Percentiles rank a stretch among this genome's conserved stretches.
These are phyloP conservation scores for Echinochloa phyllopogon DNA, from an alignment of 176 grass and related monocot species.

Conservation along the genomic window DNA sequence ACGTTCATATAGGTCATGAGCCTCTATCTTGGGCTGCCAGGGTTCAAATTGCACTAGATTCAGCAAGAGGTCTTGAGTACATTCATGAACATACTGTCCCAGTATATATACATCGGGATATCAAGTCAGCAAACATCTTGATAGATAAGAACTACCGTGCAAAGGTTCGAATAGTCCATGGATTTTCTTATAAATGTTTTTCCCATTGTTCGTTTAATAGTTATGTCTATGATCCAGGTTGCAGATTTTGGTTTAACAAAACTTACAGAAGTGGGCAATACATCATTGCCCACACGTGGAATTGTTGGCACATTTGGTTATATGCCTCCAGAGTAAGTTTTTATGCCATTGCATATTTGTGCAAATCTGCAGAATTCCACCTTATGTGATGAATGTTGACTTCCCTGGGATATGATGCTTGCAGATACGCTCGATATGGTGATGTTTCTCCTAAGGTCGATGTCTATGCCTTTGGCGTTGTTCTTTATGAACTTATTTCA, in stretches of 20 bases:
- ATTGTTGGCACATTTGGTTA: constrained; percentile 98
- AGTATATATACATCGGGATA: constrained; percentile 95
- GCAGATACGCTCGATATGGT: constrained; percentile 85
- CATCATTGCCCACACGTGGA: constrained; percentile 63
- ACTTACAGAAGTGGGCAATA: constrained; percentile 80
- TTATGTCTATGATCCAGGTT: constrained; percentile 59
- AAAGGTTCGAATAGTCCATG: constrained; percentile 63
- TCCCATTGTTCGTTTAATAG: constrained; percentile 12
- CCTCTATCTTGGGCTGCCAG: constrained; percentile 81
- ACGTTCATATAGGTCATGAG: constrained; percentile 55
- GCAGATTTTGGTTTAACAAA: constrained; percentile 97
- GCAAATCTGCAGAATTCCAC: neutral
- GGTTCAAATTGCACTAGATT: constrained; percentile 94
- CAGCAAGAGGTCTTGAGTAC: constrained; percentile 97
- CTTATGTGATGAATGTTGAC: constrained; percentile 17
- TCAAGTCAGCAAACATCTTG: constrained; percentile 97
- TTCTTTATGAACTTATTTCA: constrained; percentile 95
- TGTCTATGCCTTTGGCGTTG: constrained; percentile 93
- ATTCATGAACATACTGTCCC: constrained; percentile 98
- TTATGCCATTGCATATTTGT: neutral
- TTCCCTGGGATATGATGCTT: constrained; percentile 13
- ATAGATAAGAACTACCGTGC: constrained; percentile 89
- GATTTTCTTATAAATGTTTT: neutral
- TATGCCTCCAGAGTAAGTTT: constrained; percentile 91
- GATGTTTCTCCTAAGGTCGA: constrained; percentile 94